Conservation (phyloP, 441 rosid genomes). For the Flueggea neowawraea region DNA sequence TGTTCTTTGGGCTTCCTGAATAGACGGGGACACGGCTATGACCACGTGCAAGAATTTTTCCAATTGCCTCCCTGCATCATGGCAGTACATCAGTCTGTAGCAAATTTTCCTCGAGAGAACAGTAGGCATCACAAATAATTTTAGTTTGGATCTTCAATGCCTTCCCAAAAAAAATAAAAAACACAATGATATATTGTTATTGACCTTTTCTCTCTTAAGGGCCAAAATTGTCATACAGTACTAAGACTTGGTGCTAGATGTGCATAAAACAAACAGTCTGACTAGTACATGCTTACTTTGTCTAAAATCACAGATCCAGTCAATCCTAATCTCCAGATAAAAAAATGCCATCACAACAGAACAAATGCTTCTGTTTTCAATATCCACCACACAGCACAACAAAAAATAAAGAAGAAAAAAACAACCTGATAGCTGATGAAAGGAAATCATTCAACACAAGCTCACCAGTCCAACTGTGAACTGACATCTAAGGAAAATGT, state of each 20-base stretch:
- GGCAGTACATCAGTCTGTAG: slow-evolving; percentile 7
- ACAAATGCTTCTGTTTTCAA: background rate
- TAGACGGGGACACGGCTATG: slow-evolving; percentile 96
- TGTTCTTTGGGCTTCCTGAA: slow-evolving; percentile 72
- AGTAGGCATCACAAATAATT: background rate
- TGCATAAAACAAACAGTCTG: too few species aligned
- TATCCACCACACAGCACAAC: background rate
- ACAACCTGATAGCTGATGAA: background rate
- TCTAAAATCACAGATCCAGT: too few species aligned
- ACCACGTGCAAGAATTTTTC: slow-evolving; percentile 91
- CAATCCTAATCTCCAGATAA: too few species aligned
- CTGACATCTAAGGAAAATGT: slow-evolving; percentile 89
- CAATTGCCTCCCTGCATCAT: slow-evolving; percentile 86
- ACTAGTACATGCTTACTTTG: too few species aligned
- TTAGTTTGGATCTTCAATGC: too few species aligned
- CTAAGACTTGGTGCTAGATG: too few species aligned
- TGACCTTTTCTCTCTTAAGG: background rate
- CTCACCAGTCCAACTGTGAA: slow-evolving; percentile 92
- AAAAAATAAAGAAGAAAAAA: background rate
- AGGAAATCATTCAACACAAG: slow-evolving; percentile 5
- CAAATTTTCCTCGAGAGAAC: background rate
- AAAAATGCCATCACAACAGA: background rate
- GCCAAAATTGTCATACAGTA: background rate
- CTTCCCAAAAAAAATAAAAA: too few species aligned
- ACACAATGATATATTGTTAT: too few species aligned